Evolutionary conservation across 805 yeast species (phyloP), one percentile per base, ranked within the genome.

Genomic region (Candida corydali): DNA sequence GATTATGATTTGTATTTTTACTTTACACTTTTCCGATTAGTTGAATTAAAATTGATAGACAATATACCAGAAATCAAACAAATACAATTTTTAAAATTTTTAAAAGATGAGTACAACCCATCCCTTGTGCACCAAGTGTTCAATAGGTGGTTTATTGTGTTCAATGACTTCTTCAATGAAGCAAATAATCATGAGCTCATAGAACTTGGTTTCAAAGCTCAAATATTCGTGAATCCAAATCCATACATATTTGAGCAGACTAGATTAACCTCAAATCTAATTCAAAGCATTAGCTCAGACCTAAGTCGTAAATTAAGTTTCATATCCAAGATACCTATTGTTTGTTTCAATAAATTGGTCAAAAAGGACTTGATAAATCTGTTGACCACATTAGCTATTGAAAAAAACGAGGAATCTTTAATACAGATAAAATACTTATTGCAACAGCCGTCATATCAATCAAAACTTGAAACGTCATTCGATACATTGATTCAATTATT

Each of bases 121-220:
- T 11, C 26, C 10, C 10, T 12, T 15, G 15, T 45, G 3, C 19
- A 30, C 1, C 37, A 41, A 10, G 34, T 56, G 1, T 65, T 79
- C 35, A 32, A 48, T 8, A 73, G 86, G 47, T 82, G 87, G 87
- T 48, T 69, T 26, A 71, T 80, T 1, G 40, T 81, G 1, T 37
- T 70, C 27, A 62, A 75, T 45, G 32, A 40, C 5, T 43, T 57
- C 31, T 63, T 73, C 45, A 26, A 54, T 0, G 41, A 47, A 10
- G 49, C 55, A 0, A 53, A 63, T 5, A 45, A 73, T 4, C 30
- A 45, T 1, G 3, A 24, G 2, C 29, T 76, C 4, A 49, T 70
- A 1, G 29, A 42, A 0, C n/a, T 45, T 0, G 43, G 74, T 3
- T 44, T 11, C 26, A 51, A 1, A 26, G 32, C 17, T 16, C 38